Evolutionary conservation across 2,329 filamentous ascomycete genomes (phyloP), one percentile per base, ranked within the genome.

Genomic region (Stagonosporopsis vannaccii): DNA sequence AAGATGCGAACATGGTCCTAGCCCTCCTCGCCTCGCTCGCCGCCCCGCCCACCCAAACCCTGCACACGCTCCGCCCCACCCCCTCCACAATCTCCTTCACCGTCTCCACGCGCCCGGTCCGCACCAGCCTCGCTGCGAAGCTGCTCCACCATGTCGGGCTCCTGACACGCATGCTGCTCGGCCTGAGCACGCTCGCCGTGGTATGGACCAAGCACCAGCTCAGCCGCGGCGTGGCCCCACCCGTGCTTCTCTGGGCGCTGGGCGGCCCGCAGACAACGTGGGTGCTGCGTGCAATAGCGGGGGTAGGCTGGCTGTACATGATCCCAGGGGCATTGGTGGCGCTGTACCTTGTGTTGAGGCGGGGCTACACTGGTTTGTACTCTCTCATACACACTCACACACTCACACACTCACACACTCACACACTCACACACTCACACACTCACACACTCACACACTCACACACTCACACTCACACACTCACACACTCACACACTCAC

Each of bases 51-150:
- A 33, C 58, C 3, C 68, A 70, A 19, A 68, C 60, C 5, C 61
- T 75, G 0, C 68, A 51, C 8, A 66, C 58, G 12, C 49, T 71
- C 9, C 62, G 69, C n/a, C 80, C 80, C 12, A 81, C 95, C 22
- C 89, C 91, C 42, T 96, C 92, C 2, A 97, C 95, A n/a, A 88
- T 91, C 73, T 90, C 91, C 64, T 98, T 94, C 82, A 96, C 90
- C 26, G 91, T 97, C 52, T 95, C 93, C 32, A 97, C 93, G 55
- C 86, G 87, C 40, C 86, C 90, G 12, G 70, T 75, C 12, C 77
- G 76, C 32, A 74, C 74, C 9, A 83, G 79, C 15, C 68, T 83
- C 28, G 69, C 80, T 13, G 78, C 82, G 12, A 79, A 76, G 53
- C 54, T 80, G 42, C 62, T 78, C 6, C 80, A 78, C 63, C 73